A percentile compares a stretch with the other conserved stretches of the same genome.
phyloP scores from a whole-genome alignment of 371 early-diverging fungal species.

The Umbelopsis sp. region DNA sequence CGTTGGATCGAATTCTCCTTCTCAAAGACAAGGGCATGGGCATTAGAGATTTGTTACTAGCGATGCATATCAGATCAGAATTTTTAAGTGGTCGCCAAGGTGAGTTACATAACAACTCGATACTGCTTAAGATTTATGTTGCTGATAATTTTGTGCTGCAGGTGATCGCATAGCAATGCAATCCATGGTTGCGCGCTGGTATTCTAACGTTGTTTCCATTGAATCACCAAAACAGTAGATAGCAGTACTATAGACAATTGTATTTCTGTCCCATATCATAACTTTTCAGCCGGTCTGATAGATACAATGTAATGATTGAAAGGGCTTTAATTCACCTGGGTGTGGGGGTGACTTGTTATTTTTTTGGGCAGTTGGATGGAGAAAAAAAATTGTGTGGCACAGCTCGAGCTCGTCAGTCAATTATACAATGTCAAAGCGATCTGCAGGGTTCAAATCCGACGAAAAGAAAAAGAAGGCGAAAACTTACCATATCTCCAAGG shows the following conservation, averaged over 20 bases:
- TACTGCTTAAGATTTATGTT: neutral
- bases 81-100: slow-evolving; percentile 8
- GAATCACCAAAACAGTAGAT: neutral
- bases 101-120: neutral
- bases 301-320: neutral
- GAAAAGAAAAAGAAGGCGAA: slow-evolving; percentile 47
- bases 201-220: neutral
- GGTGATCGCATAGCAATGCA: neutral
- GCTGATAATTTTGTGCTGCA: neutral
- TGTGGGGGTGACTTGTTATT: neutral
- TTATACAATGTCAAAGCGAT: slow-evolving; percentile 29
- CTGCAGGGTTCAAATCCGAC: slow-evolving; percentile 23
- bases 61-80: neutral
- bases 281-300: too few relatives aligned
- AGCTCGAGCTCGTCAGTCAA: neutral
- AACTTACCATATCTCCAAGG: slow-evolving; percentile 30
- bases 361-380: neutral
- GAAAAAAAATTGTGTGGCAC: neutral
- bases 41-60: neutral
- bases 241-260: too few relatives aligned
- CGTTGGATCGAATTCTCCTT: neutral
- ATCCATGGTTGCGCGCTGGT: neutral
- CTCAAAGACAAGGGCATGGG: neutral
- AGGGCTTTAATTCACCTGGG: neutral
- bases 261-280: too few relatives aligned